A percentile compares a stretch with the other conserved stretches of the same genome.
phyloP scores from a whole-genome alignment of 306 rosid genomes.

The Prinsepia uniflora region DNA sequence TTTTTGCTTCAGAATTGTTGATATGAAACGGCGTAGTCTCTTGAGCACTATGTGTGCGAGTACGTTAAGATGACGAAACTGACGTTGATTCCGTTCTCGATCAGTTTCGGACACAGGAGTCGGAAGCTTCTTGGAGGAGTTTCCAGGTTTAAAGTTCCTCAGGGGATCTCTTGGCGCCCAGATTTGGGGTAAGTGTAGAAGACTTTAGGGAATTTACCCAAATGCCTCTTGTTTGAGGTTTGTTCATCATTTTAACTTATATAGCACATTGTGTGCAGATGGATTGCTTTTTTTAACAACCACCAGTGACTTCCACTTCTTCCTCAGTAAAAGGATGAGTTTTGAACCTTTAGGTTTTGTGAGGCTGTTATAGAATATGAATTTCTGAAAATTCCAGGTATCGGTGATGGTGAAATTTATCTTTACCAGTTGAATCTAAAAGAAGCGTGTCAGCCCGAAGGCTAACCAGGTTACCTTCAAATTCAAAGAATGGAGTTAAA shows the following conservation, averaged over 20 bases:
- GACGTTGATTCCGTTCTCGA: slow-evolving; percentile 3
- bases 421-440: slow-evolving; percentile 51
- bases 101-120: slow-evolving; percentile 87
- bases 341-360: background rate
- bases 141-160: slow-evolving; percentile 43
- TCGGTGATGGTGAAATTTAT: slow-evolving; percentile 42
- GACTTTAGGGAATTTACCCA: slow-evolving; percentile 5
- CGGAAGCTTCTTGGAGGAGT: slow-evolving; percentile 70
- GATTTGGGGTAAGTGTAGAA: slow-evolving; percentile 67
- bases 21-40: slow-evolving; percentile 12
- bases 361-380: background rate
- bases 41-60: background rate
- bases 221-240: background rate
- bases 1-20: background rate
- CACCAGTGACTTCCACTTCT: slow-evolving; percentile 56
- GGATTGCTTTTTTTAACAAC: slow-evolving; percentile 72
- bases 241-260: background rate
- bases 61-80: background rate
- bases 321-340: background rate
- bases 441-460: slow-evolving; percentile 47
- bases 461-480: slow-evolving; percentile 51
- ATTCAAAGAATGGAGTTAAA: slow-evolving; percentile 60
- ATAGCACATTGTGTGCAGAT: slow-evolving; percentile 46
- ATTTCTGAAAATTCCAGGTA: slow-evolving; percentile 44
- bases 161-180: slow-evolving; percentile 29